Percentiles rank a stretch among this genome's conserved stretches.
phyloP scores from a whole-genome alignment of 1,284 basidiomycete genomes.

The Pterula multifida region DNA sequence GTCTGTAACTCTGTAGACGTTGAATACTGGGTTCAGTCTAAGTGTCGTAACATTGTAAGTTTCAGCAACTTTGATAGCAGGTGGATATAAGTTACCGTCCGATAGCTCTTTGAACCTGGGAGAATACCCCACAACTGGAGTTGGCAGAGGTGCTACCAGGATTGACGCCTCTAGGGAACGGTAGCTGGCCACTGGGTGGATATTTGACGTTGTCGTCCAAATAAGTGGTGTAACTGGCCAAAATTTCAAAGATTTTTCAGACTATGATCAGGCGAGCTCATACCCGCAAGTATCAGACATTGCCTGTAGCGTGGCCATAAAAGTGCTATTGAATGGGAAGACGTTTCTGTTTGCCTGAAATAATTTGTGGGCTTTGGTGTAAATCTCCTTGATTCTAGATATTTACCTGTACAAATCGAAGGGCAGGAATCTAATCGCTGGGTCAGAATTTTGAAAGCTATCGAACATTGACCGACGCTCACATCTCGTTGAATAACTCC shows the following conservation, averaged over 20 bases:
- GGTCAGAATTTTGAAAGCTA: no score
- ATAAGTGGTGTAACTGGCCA: slow-evolving; percentile 58
- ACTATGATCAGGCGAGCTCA: neutral
- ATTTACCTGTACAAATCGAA: neutral
- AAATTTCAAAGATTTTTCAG: no score
- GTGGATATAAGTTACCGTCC: neutral
- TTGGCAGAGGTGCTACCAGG: slow-evolving; percentile 56
- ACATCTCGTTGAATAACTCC: slow-evolving; percentile 28
- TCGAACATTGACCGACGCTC: slow-evolving; percentile 58
- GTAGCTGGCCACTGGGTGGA: slow-evolving; percentile 48
- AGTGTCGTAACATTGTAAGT: neutral
- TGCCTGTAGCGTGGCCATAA: neutral
- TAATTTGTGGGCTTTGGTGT: neutral
- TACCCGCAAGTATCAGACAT: neutral
- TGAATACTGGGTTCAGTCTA: slow-evolving; percentile 58
- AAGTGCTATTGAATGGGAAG: neutral
- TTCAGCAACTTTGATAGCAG: no score
- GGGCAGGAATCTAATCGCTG: neutral
- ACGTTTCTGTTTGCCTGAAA: neutral
- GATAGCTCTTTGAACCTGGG: slow-evolving; percentile 14
- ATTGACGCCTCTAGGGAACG: slow-evolving; percentile 39
- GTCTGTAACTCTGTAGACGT: slow-evolving; percentile 67
- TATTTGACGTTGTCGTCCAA: slow-evolving; percentile 49
- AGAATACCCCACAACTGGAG: slow-evolving; percentile 44
- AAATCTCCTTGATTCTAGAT: neutral